phyloP scores from a whole-genome alignment of 129 eudicot genomes.

The Saussurea involucrata region DNA sequence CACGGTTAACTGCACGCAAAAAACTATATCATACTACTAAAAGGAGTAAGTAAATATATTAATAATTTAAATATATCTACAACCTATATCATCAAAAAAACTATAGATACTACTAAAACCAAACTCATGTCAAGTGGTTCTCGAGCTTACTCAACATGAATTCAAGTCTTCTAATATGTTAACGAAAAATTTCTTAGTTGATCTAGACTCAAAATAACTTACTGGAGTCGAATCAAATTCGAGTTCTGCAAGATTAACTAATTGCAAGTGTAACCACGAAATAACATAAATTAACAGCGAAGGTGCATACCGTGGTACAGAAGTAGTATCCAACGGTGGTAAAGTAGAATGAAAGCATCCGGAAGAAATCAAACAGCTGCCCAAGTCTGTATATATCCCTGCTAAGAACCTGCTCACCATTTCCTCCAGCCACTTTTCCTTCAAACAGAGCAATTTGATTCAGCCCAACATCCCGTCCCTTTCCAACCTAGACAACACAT shows the following conservation, averaged over 20 bases:
- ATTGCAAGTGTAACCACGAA: background rate
- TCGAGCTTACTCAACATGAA: background rate
- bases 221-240: background rate
- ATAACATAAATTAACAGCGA: background rate
- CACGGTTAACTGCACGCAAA: conserved; percentile 69
- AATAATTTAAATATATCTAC: background rate
- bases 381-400: conserved; percentile 78
- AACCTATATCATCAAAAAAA: background rate
- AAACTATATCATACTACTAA: background rate
- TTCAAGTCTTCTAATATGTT: background rate
- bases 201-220: background rate
- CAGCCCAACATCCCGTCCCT: conserved; percentile 86
- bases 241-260: background rate
- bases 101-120: background rate
- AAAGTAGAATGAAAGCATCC: conserved; percentile 81
- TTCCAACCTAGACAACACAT: conserved; percentile 58
- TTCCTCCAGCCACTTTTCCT: conserved; percentile 89
- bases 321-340: conserved; percentile 81
- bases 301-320: conserved; percentile 65
- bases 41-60: background rate
- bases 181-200: background rate
- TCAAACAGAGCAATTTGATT: conserved; percentile 83
- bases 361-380: conserved; percentile 82
- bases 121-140: background rate
- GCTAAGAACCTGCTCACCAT: conserved; percentile 87